Percentiles rank a stretch among this genome's conserved stretches.
phyloP scores from a whole-genome alignment of 2,329 filamentous ascomycete species.

The Penicillium sp. region DNA sequence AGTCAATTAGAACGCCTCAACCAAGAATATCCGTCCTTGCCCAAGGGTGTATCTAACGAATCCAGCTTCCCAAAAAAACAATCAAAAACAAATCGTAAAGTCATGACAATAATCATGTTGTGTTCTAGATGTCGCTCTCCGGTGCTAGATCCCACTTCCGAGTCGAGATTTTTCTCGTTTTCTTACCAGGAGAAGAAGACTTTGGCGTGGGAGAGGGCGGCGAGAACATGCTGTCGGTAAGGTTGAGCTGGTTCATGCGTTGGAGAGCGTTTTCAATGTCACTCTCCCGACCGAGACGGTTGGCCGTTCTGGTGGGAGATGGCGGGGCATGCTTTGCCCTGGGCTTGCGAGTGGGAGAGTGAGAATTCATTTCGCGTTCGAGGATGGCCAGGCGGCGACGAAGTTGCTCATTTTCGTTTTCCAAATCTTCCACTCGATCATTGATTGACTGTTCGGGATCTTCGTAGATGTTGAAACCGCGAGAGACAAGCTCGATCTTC shows the following conservation, averaged over 20 bases:
- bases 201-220: conserved; percentile 28
- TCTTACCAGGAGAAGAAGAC: conserved; percentile 44
- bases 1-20: conserved; percentile 26
- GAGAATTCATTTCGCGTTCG: conserved; percentile 67
- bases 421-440: conserved; percentile 68
- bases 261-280: conserved; percentile 48
- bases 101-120: conserved; percentile 20
- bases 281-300: conserved; percentile 44
- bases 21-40: conserved; percentile 22
- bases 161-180: conserved; percentile 52
- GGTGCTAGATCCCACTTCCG: conserved; percentile 56
- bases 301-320: conserved; percentile 35
- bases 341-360: conserved; percentile 67
- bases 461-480: conserved; percentile 58
- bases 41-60: conserved; percentile 24
- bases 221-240: conserved; percentile 44
- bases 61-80: conserved; percentile 11
- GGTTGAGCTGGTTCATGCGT: conserved; percentile 48
- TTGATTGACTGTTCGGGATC: conserved; percentile 58
- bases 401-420: conserved; percentile 73
- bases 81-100: conserved; percentile 27
- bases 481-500: conserved; percentile 77
- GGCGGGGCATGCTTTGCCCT: conserved; percentile 39
- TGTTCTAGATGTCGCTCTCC: conserved; percentile 44
- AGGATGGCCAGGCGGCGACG: conserved; percentile 68